Evolutionary conservation across 202 grass and related monocot genomes (phyloP).

Genomic region (Miscanthus sacchariflorus): DNA sequence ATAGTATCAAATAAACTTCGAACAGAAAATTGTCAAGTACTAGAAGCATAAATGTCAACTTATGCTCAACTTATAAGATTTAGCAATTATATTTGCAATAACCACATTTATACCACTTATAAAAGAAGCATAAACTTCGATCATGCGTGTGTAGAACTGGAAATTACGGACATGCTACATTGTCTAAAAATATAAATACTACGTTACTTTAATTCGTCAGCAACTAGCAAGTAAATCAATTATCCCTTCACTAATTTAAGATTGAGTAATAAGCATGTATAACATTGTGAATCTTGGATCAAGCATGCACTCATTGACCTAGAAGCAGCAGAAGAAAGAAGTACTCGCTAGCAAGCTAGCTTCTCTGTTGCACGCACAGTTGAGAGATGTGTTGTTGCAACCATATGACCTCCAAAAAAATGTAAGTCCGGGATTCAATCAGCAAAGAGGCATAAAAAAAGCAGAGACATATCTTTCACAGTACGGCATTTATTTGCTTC

Average conservation of each 20-base stretch:
- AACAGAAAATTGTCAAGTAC: neutral
- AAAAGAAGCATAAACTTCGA: neutral
- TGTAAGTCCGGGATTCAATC: neutral
- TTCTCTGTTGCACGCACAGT: conserved; percentile 13
- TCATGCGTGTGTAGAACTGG: neutral
- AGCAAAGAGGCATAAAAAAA: conserved; percentile 21
- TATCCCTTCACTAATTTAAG: neutral
- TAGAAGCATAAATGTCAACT: neutral
- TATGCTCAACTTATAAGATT: no score
- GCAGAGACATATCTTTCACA: conserved; percentile 31
- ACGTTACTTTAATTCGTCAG: neutral
- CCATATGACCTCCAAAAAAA: neutral
- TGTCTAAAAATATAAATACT: neutral
- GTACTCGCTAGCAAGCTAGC: neutral
- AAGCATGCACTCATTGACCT: conserved; percentile 14
- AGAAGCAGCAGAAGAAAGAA: neutral
- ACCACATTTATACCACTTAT: no score
- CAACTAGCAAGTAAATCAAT: neutral
- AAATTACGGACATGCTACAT: neutral
- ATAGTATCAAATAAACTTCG: neutral
- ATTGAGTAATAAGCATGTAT: neutral
- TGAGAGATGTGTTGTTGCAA: neutral
- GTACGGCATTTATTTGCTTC: conserved; percentile 36
- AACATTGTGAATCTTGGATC: neutral
- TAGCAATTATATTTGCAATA: no score